Evolutionary conservation across 768 basidiomycete genomes (phyloP), one percentile per base, ranked within the genome.

Genomic region (Mycena venus): DNA sequence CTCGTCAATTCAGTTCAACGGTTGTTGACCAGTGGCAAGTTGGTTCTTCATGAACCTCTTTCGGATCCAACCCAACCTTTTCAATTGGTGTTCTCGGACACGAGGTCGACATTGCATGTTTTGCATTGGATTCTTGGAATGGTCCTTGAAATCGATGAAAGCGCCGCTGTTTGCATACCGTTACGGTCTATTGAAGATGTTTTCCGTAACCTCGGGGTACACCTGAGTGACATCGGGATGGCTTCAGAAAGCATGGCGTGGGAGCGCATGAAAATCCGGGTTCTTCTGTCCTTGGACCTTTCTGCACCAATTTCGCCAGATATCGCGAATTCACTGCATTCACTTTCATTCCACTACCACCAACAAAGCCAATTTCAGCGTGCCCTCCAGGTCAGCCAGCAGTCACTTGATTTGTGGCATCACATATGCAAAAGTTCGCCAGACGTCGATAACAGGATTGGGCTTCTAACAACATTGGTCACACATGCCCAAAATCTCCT

Each of bases 331-430:
- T 9, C 64, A 1, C 58, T 74, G 8, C 10, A 14, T 3, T 19
- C 12, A 9, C 47, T 74, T 17, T 64, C 73, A 3, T n/a, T 19
- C 2, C 36, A 27, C 23, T 67, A 66, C 25, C 56, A 34, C 1
- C 0, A n/a, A 29, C 62, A 44, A n/a, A 10, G 12, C 4, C 70
- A 21, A 38, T 34, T 53, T n/a, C 38, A 63, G 10, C 27, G 17
- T 31, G 70, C 70, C 6, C n/a, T 70, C 23, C 36, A 68, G 19
- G 66, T 66, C 31, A 73, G 56, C 59, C 29, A 68, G 21, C 58
- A 73, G 23, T 49, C 72, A 9, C n/a, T 68, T 42, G 58, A 31
- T 15, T 14, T 51, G 27, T 68, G 53, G 53, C 11, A 10, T 32
- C 53, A 55, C 32, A 10, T 55, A 31, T 55, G 44, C 3, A 34